Evolutionary conservation across 1,139 yeast species (phyloP).

Genomic region (Trichomonascaceae sp.): DNA sequence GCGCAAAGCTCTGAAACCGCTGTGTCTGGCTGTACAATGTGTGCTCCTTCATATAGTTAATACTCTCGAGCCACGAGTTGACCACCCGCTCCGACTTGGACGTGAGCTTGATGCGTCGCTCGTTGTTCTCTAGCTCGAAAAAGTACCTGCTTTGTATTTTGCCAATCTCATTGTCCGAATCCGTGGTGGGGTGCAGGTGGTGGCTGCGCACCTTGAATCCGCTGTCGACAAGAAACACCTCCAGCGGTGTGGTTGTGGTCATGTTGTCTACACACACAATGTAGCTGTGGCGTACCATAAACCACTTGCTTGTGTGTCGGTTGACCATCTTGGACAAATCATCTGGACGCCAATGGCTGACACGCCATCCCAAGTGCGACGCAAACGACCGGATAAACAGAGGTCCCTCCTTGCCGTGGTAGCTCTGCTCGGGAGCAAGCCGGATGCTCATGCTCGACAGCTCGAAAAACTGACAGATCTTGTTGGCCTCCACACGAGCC

Average conservation of each 20-base stretch:
- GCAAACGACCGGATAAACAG: slow-evolving; percentile 73
- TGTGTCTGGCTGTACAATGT: slow-evolving; percentile 62
- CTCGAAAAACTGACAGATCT: slow-evolving; percentile 76
- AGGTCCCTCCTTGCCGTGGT: slow-evolving; percentile 81
- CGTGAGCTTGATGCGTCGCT: slow-evolving; percentile 61
- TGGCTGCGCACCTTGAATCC: slow-evolving; percentile 37
- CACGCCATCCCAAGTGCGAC: slow-evolving; percentile 88
- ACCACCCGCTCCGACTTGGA: slow-evolving; percentile 64
- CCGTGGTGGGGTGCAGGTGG: slow-evolving; percentile 4
- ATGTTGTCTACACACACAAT: slow-evolving; percentile 77
- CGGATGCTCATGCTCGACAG: slow-evolving; percentile 78
- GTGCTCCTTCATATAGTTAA: slow-evolving; percentile 52
- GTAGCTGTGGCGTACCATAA: slow-evolving; percentile 71
- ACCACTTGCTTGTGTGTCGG: slow-evolving; percentile 89
- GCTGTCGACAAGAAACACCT: slow-evolving; percentile 76
- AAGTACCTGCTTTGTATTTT: slow-evolving; percentile 20
- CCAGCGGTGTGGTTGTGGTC: slow-evolving; percentile 76
- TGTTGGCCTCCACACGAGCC: slow-evolving; percentile 69
- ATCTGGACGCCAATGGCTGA: slow-evolving; percentile 69
- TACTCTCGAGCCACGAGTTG: slow-evolving; percentile 63
- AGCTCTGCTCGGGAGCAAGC: slow-evolving; percentile 70
- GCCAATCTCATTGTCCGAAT: not conserved
- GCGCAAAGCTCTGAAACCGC: slow-evolving; percentile 86
- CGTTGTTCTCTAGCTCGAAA: slow-evolving; percentile 65
- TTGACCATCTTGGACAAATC: slow-evolving; percentile 63